Conservation (phyloP, 352 stramenopile species). For the Thalassiosira hispida region DNA sequence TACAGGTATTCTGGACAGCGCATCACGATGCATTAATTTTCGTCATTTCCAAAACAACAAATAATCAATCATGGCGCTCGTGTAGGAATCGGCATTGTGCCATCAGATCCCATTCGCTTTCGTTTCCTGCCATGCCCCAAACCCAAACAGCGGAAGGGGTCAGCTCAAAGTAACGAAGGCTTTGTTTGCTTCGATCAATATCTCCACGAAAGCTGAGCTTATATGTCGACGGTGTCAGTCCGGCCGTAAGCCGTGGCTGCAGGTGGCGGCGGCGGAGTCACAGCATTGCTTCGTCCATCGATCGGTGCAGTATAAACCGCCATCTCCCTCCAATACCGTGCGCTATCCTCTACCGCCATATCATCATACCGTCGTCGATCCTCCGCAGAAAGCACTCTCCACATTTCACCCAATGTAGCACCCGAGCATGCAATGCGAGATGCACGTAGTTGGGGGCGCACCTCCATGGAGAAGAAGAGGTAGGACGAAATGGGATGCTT, state of each 20-base stretch:
- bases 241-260: not conserved
- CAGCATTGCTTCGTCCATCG: not conserved
- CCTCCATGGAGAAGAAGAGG: constrained; percentile 23
- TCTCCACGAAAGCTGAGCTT: too few relatives aligned
- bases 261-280: not conserved
- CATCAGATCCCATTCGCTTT: too few relatives aligned
- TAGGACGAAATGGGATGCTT: constrained; percentile 31
- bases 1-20: too few relatives aligned
- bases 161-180: too few relatives aligned
- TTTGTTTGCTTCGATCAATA: too few relatives aligned
- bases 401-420: constrained; percentile 28
- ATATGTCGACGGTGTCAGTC: too few relatives aligned
- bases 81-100: too few relatives aligned
- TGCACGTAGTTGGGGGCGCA: constrained; percentile 5
- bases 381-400: constrained; percentile 38
- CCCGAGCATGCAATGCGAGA: constrained; percentile 58
- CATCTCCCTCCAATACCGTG: constrained; percentile 52
- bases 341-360: constrained; percentile 41
- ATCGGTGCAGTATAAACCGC: constrained; percentile 17
- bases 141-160: too few relatives aligned
- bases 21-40: too few relatives aligned
- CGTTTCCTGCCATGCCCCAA: too few relatives aligned
- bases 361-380: constrained; percentile 40
- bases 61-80: too few relatives aligned
- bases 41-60: too few relatives aligned